These are phyloP conservation scores for Ganoderma sinense DNA, from an alignment of 1,284 basidiomycete species.

Conservation along the genomic window DNA sequence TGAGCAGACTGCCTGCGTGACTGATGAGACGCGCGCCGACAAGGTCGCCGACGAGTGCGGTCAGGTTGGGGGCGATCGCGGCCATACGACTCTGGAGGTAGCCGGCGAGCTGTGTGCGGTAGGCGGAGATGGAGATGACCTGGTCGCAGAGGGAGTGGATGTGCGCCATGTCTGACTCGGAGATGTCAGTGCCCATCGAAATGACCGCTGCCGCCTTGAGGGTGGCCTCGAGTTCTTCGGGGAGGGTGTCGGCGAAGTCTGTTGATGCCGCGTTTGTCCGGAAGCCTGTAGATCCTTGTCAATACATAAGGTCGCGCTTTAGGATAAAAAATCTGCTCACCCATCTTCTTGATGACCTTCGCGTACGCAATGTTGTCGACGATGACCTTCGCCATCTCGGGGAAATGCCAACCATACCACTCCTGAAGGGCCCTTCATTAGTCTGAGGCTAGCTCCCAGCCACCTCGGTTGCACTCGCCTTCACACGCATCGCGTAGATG, in stretches of 20 bases:
- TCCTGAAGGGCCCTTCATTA: slow-evolving; percentile 60
- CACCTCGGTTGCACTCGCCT: slow-evolving; percentile 58
- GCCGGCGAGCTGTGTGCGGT: slow-evolving; percentile 92
- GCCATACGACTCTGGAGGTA: slow-evolving; percentile 98
- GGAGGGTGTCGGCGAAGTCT: slow-evolving; percentile 89
- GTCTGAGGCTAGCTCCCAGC: slow-evolving; percentile 7
- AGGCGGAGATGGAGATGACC: slow-evolving; percentile 94
- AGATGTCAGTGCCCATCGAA: slow-evolving; percentile 99
- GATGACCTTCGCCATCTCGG: slow-evolving; percentile 98
- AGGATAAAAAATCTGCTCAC: slow-evolving; percentile 45
- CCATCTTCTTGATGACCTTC: slow-evolving; percentile 90
- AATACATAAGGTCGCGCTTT: background rate
- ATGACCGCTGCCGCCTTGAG: slow-evolving; percentile 94
- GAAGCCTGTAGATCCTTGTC: slow-evolving; percentile 63
- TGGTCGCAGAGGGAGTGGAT: slow-evolving; percentile 97
- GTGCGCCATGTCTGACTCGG: slow-evolving; percentile 93
- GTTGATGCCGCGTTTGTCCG: slow-evolving; percentile 92
- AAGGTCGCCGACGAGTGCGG: slow-evolving; percentile 94
- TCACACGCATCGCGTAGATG: slow-evolving; percentile 98
- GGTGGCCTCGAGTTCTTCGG: slow-evolving; percentile 93
- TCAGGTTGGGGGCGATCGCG: slow-evolving; percentile 96
- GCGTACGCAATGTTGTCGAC: slow-evolving; percentile 97
- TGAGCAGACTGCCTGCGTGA: slow-evolving; percentile 95
- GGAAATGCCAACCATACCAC: slow-evolving; percentile 99
- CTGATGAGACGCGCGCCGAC: slow-evolving; percentile 96